These are phyloP conservation scores for Agrocybe chaxingu DNA, from an alignment of 768 basidiomycete species.

Conservation along the genomic window DNA sequence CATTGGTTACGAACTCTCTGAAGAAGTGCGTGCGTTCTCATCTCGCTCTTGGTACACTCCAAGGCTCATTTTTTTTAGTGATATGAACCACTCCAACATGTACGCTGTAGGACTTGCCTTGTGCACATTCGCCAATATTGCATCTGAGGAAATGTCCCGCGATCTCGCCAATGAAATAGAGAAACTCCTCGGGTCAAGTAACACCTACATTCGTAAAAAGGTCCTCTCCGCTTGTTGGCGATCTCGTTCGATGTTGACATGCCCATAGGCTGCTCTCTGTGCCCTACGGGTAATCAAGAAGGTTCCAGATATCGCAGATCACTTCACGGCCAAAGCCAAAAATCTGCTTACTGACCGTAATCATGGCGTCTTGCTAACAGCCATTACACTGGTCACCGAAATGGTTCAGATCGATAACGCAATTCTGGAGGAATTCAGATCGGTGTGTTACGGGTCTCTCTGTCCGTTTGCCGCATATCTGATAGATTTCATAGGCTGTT, in stretches of 20 bases:
- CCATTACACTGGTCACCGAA: conserved; percentile 92
- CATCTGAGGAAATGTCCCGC: conserved; percentile 99
- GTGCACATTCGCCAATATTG: conserved; percentile 98
- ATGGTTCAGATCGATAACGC: conserved; percentile 81
- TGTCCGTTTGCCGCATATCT: neutral
- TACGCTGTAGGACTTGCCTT: conserved; percentile 96
- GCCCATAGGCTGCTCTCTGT: conserved; percentile 82
- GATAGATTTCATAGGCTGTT: conserved; percentile 59
- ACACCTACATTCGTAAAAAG: conserved; percentile 99
- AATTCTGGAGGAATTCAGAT: conserved; percentile 83
- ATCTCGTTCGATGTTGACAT: conserved; percentile 6
- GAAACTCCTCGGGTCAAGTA: conserved; percentile 94
- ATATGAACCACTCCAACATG: conserved; percentile 99
- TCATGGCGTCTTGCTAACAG: conserved; percentile 92
- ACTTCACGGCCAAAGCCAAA: conserved; percentile 86
- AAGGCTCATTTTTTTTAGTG: conserved; percentile 46
- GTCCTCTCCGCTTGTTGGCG: conserved; percentile 32
- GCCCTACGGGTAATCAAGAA: conserved; percentile 92
- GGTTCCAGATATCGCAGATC: conserved; percentile 93
- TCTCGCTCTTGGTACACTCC: neutral
- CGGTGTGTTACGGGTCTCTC: conserved; percentile 45
- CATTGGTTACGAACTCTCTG: conserved; percentile 94
- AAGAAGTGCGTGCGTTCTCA: conserved; percentile 72
- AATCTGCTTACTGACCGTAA: conserved; percentile 92
- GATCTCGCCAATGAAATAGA: conserved; percentile 98